Evolutionary conservation across 305 asterid genomes (phyloP).

Genomic region (Solanum hybrid): DNA sequence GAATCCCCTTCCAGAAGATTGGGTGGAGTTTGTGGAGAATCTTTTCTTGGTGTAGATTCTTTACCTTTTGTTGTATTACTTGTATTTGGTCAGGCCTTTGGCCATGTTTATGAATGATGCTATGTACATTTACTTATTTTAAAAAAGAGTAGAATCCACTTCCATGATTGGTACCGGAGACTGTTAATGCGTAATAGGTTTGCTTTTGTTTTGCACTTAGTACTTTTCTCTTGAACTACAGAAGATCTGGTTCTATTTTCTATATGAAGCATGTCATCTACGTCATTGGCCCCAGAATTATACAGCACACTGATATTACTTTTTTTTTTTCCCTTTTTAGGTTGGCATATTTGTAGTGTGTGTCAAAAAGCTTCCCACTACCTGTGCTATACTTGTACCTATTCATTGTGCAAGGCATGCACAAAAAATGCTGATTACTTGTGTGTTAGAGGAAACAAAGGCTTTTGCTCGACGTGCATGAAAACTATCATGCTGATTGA

Average conservation of each 20-base stretch:
- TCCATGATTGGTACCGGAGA: not conserved
- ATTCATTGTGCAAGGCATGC: slow-evolving; percentile 90
- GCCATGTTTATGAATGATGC: not conserved
- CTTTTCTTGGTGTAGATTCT: not conserved
- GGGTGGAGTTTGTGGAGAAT: not conserved
- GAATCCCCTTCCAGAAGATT: not conserved
- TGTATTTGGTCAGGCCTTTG: not conserved
- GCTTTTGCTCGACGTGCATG: slow-evolving; percentile 91
- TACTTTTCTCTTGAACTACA: not conserved
- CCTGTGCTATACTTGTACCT: slow-evolving; percentile 91
- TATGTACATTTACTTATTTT: not conserved
- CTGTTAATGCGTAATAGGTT: not conserved
- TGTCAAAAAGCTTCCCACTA: slow-evolving; percentile 69
- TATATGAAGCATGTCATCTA: not conserved
- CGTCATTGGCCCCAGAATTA: not conserved
- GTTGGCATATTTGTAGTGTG: slow-evolving; percentile 98
- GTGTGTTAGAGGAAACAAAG: slow-evolving; percentile 70
- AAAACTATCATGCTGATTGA: slow-evolving; percentile 78
- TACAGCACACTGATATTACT: slow-evolving; percentile 5
- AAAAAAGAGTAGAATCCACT: not conserved
- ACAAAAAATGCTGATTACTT: slow-evolving; percentile 55
- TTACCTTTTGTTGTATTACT: not conserved
- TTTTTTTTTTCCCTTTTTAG: slow-evolving; percentile 37
- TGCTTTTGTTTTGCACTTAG: not conserved
- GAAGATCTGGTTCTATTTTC: not conserved